phyloP scores from a whole-genome alignment of 1,139 yeast genomes.

The Lodderomyces theae region DNA sequence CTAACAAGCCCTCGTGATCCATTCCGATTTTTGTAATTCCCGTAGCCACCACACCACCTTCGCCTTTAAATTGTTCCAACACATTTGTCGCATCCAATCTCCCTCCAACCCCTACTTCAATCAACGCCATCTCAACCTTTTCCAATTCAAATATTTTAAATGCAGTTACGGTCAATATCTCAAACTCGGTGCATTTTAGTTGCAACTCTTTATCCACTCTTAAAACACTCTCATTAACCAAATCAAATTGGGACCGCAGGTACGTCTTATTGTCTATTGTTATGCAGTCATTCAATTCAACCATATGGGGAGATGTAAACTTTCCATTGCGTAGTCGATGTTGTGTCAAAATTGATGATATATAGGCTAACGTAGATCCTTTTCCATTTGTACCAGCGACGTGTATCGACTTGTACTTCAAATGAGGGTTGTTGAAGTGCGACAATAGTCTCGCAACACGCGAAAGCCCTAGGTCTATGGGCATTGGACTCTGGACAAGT shows the following conservation, averaged over 20 bases:
- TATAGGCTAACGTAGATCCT: conserved; percentile 82
- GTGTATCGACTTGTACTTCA: conserved; percentile 61
- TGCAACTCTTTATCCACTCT: conserved; percentile 30
- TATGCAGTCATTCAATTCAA: conserved; percentile 72
- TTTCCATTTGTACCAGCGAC: conserved; percentile 95
- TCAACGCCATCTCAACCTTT: conserved; percentile 65
- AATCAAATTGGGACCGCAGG: conserved; percentile 41
- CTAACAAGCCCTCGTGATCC: conserved; percentile 79
- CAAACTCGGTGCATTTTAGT: conserved; percentile 83
- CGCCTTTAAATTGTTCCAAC: conserved; percentile 27
- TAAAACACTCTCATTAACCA: conserved; percentile 40
- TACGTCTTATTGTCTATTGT: conserved; percentile 61
- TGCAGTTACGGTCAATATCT: conserved; percentile 78
- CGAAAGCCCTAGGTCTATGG: conserved; percentile 60
- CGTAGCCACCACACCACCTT: conserved; percentile 47
- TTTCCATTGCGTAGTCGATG: conserved; percentile 56
- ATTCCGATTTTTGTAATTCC: conserved; percentile 82
- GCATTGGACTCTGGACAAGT: conserved; percentile 25
- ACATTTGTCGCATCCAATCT: conserved; percentile 83
- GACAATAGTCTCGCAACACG: conserved; percentile 57
- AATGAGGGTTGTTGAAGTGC: conserved; percentile 68
- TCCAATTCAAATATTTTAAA: conserved; percentile 64
- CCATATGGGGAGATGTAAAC: conserved; percentile 84
- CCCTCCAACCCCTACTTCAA: conserved; percentile 94
- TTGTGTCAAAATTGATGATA: conserved; percentile 57